Evolutionary conservation across 768 basidiomycete species (phyloP).

Genomic region (Suillus hirtellus): DNA sequence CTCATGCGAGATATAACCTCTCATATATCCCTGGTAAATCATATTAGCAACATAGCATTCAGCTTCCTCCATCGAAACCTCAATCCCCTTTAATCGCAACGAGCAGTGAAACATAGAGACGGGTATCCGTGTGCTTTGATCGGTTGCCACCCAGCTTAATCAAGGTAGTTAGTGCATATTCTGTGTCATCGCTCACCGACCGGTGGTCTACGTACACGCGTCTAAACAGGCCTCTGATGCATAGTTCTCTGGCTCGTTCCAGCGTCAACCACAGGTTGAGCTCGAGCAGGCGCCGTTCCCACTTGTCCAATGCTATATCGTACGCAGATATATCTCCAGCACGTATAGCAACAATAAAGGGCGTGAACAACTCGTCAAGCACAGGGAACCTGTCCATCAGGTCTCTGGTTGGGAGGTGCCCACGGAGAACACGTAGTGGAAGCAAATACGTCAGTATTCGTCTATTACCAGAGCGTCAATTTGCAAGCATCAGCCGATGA

Average conservation of each 20-base stretch:
- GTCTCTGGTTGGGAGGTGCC: slow-evolving; percentile 75
- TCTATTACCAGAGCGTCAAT: slow-evolving; percentile 39
- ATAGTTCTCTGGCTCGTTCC: slow-evolving; percentile 86
- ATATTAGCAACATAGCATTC: slow-evolving; percentile 95
- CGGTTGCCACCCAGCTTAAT: slow-evolving; percentile 75
- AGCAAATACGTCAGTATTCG: slow-evolving; percentile 90
- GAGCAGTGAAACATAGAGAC: slow-evolving; percentile 81
- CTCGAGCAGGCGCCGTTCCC: slow-evolving; percentile 76
- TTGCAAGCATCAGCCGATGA: slow-evolving; percentile 1
- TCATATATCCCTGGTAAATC: slow-evolving; percentile 90
- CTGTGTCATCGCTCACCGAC: neutral
- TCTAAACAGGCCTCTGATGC: slow-evolving; percentile 80
- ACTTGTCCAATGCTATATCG: slow-evolving; percentile 71
- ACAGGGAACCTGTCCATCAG: slow-evolving; percentile 74
- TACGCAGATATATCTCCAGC: slow-evolving; percentile 77
- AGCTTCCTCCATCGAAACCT: slow-evolving; percentile 76
- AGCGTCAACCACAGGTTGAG: slow-evolving; percentile 85
- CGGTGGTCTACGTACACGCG: slow-evolving; percentile 57
- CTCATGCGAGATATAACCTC: slow-evolving; percentile 96
- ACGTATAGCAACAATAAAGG: slow-evolving; percentile 80
- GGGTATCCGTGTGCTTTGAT: slow-evolving; percentile 76
- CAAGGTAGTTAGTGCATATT: neutral
- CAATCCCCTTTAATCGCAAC: slow-evolving; percentile 66
- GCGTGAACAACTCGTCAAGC: slow-evolving; percentile 69
- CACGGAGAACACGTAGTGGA: slow-evolving; percentile 84